Conservation (phyloP, 1,284 basidiomycete genomes). For the Trichosporon asahii region DNA sequence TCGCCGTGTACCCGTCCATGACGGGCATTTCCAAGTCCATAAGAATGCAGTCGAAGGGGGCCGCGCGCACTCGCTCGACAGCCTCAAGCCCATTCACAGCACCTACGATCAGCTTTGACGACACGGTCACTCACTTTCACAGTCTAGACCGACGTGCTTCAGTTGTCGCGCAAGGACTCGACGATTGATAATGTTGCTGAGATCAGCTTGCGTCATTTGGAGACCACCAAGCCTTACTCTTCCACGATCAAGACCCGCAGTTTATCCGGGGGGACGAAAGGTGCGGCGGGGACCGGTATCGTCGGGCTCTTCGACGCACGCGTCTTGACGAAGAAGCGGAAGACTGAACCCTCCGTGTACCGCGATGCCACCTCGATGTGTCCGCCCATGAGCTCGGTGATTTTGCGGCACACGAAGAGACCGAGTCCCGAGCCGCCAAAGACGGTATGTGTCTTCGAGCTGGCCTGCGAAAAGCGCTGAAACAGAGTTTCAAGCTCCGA, state of each 20-base stretch:
- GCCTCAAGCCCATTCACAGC: conserved; percentile 50
- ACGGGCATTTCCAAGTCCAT: conserved; percentile 52
- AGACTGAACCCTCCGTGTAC: conserved; percentile 47
- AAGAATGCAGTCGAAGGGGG: conserved; percentile 43
- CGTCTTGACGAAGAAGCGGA: conserved; percentile 38
- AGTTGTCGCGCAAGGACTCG: conserved; percentile 29
- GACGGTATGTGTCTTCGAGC: conserved; percentile 28
- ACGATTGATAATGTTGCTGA: conserved; percentile 44
- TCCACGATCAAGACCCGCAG: conserved; percentile 33
- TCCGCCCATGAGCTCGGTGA: conserved; percentile 34
- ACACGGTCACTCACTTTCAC: no score
- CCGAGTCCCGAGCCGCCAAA: conserved; percentile 38
- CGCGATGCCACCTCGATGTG: conserved; percentile 29
- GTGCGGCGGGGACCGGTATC: background rate
- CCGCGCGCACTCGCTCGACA: conserved; percentile 19
- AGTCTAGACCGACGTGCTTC: conserved; percentile 17
- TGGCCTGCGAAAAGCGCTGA: conserved; percentile 33
- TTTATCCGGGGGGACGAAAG: background rate
- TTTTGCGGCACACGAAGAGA: conserved; percentile 32
- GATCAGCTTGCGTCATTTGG: no score
- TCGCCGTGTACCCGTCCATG: conserved; percentile 28
- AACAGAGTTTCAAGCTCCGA: conserved; percentile 30
- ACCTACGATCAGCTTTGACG: no score
- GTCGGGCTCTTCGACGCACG: background rate
- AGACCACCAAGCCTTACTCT: conserved; percentile 20